A percentile compares a stretch with the other conserved stretches of the same genome.
These are phyloP conservation scores for Carallia pectinifolia DNA, from an alignment of 345 rosid species.

Conservation along the genomic window DNA sequence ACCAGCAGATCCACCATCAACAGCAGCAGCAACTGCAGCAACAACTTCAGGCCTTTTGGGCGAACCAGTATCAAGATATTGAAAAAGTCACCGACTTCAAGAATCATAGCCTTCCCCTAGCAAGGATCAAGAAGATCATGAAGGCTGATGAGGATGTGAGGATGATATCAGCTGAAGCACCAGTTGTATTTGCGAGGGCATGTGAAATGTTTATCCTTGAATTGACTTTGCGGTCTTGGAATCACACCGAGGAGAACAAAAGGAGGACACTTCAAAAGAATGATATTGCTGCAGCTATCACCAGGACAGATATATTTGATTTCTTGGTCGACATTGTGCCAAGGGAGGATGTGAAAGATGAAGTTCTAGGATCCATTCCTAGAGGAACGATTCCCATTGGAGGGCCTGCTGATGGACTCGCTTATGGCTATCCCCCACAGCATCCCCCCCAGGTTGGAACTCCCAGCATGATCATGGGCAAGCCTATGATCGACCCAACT, in stretches of 20 bases:
- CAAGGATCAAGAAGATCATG: slow-evolving; percentile 99
- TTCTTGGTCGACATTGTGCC: slow-evolving; percentile 93
- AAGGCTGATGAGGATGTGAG: slow-evolving; percentile 97
- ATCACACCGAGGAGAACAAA: slow-evolving; percentile 94
- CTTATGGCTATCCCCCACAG: slow-evolving; percentile 71
- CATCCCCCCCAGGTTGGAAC: slow-evolving; percentile 59
- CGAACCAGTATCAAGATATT: slow-evolving; percentile 73
- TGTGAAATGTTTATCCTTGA: slow-evolving; percentile 98
- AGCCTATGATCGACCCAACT: slow-evolving; percentile 66
- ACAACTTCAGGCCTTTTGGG: slow-evolving; percentile 87
- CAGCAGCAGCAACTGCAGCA: slow-evolving; percentile 92
- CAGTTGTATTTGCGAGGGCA: slow-evolving; percentile 90
- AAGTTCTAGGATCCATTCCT: slow-evolving; percentile 63
- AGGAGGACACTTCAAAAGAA: slow-evolving; percentile 94
- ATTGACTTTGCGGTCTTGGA: slow-evolving; percentile 90
- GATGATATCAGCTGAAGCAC: slow-evolving; percentile 99
- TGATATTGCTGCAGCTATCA: slow-evolving; percentile 92
- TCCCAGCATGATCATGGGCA: slow-evolving; percentile 86
- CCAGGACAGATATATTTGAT: slow-evolving; percentile 92
- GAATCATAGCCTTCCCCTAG: slow-evolving; percentile 91
- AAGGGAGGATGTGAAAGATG: slow-evolving; percentile 86
- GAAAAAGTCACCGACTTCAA: slow-evolving; percentile 81
- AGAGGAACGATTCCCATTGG: slow-evolving; percentile 54
- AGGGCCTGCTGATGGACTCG: slow-evolving; percentile 63
- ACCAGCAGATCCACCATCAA: slow-evolving; percentile 86